Evolutionary conservation across 129 eudicot genomes (phyloP).

Genomic region (Silybum marianum): DNA sequence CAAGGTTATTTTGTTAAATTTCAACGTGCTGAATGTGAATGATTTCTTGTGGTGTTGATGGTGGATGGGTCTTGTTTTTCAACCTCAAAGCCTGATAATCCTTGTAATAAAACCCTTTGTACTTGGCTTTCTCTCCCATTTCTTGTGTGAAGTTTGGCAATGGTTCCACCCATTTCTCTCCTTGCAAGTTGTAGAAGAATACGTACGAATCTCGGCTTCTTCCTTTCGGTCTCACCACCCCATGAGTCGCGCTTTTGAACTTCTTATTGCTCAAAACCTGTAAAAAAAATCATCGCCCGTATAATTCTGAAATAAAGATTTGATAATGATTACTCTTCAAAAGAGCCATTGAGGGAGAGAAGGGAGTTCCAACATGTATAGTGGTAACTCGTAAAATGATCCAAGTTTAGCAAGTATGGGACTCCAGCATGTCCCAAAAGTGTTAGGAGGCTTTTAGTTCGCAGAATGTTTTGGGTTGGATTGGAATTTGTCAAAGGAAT

Average conservation of each 20-base stretch:
- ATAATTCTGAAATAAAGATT: not conserved
- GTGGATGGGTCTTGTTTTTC: slow-evolving; percentile 71
- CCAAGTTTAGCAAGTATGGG: not conserved
- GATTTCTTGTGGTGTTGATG: slow-evolving; percentile 53
- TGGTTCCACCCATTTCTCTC: slow-evolving; percentile 70
- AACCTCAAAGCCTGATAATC: slow-evolving; percentile 58
- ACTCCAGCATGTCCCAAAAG: not conserved
- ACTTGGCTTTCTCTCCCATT: slow-evolving; percentile 46
- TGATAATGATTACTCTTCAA: not conserved
- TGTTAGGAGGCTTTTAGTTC: too few species aligned
- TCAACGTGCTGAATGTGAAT: slow-evolving; percentile 46
- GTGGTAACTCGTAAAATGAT: not conserved
- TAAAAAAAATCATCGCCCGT: not conserved
- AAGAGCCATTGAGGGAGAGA: not conserved
- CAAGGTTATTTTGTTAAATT: slow-evolving; percentile 7
- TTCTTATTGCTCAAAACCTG: slow-evolving; percentile 61
- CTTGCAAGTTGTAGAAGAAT: slow-evolving; percentile 47
- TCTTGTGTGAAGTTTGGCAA: slow-evolving; percentile 44
- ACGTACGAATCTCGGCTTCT: slow-evolving; percentile 48
- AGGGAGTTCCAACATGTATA: not conserved
- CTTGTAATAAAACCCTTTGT: slow-evolving; percentile 55
- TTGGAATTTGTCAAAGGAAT: too few species aligned
- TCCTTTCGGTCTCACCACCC: slow-evolving; percentile 51
- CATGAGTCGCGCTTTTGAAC: slow-evolving; percentile 64
- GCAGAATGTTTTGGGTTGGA: too few species aligned